phyloP scores from a whole-genome alignment of 441 rosid species.

The Jatropha podagrica region DNA sequence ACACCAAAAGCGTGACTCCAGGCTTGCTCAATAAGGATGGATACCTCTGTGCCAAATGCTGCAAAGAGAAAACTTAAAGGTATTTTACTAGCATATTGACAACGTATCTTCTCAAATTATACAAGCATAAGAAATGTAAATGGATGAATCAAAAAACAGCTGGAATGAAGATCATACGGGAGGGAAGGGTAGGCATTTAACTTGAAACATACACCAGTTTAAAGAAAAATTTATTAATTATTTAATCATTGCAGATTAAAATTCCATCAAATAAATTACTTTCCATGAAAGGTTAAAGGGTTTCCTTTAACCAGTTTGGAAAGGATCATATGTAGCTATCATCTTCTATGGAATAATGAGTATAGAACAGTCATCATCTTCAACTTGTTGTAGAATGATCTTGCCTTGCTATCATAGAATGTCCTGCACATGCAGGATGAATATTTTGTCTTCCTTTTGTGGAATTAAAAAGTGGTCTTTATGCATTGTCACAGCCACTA shows the following conservation, averaged over 20 bases:
- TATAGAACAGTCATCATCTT: not conserved
- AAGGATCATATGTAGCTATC: not conserved
- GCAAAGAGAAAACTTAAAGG: slow-evolving; percentile 33
- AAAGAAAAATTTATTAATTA: not conserved
- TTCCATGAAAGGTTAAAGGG: not conserved
- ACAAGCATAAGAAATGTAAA: slow-evolving; percentile 12
- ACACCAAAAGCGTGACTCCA: slow-evolving; percentile 83
- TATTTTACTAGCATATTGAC: slow-evolving; percentile 13
- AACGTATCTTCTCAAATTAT: not conserved
- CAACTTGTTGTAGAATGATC: not conserved
- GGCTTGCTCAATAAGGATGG: slow-evolving; percentile 87
- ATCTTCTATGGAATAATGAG: slow-evolving; percentile 2
- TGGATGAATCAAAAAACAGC: slow-evolving; percentile 10
- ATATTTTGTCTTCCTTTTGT: not conserved
- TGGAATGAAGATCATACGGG: not conserved
- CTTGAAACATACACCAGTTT: not conserved
- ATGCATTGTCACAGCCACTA: not conserved
- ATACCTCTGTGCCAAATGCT: slow-evolving; percentile 94
- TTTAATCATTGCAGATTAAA: not conserved
- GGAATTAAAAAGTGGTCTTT: not conserved
- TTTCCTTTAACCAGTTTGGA: slow-evolving; percentile 17
- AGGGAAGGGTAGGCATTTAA: not conserved
- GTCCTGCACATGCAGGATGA: not conserved
- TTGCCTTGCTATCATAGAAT: slow-evolving; percentile 3
- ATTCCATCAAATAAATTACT: slow-evolving; percentile 6